These are phyloP conservation scores for Pestalotiopsis sp. DNA, from an alignment of 2,329 filamentous ascomycete genomes.

Conservation along the genomic window DNA sequence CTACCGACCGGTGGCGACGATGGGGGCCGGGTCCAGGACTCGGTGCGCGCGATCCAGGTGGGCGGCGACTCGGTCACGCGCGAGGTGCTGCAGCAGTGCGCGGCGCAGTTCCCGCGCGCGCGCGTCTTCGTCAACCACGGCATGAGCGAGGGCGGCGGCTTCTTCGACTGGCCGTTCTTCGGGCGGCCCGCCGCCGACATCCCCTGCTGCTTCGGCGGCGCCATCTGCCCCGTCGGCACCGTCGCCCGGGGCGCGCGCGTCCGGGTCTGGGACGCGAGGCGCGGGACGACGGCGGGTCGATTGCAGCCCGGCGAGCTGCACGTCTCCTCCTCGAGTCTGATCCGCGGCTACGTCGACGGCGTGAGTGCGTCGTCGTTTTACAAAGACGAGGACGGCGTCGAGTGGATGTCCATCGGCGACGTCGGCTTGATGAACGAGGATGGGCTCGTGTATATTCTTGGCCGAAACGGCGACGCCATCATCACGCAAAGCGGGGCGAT, in stretches of 20 bases:
- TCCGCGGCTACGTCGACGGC: background rate
- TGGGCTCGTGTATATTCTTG: conserved; percentile 17
- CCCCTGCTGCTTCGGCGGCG: conserved; percentile 11
- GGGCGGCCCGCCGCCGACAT: background rate
- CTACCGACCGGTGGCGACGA: no score
- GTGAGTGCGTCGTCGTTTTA: background rate
- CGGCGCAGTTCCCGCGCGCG: conserved; percentile 15
- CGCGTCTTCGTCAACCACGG: conserved; percentile 18
- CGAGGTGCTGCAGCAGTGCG: conserved; percentile 15
- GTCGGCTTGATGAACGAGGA: conserved; percentile 11
- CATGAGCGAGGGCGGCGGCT: conserved; percentile 17
- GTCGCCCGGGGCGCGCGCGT: background rate
- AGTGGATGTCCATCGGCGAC: conserved; percentile 17
- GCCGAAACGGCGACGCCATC: conserved; percentile 9
- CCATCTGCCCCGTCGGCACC: background rate
- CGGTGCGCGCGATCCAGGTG: conserved; percentile 13
- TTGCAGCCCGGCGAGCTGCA: background rate
- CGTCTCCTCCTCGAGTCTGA: background rate
- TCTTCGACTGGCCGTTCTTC: conserved; percentile 17
- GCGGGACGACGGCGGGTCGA: background rate
- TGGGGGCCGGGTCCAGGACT: background rate
- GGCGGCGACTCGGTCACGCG: conserved; percentile 18
- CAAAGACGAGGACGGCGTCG: background rate
- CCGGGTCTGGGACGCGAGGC: background rate
- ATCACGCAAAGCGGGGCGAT: conserved; percentile 7